A percentile compares a stretch with the other conserved stretches of the same genome.
Evolutionary conservation across 1,284 basidiomycete species (phyloP).

Genomic region (Austroboletus novae-zelandiae): DNA sequence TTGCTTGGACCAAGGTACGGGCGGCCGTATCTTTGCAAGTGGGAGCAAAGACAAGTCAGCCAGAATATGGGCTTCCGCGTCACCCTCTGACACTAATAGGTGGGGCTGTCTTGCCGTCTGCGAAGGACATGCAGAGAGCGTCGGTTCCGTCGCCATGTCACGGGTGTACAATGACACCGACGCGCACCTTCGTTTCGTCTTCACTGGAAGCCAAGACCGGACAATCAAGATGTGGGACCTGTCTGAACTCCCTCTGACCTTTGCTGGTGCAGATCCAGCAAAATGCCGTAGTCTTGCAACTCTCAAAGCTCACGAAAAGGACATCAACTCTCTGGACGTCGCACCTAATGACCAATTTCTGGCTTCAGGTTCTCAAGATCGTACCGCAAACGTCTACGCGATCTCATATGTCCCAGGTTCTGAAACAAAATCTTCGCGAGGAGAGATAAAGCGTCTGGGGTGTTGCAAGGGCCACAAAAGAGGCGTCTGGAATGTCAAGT

Average conservation of each 20-base stretch:
- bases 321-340: conserved; percentile 96
- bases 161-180: conserved; percentile 32
- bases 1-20: conserved; percentile 69
- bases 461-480: conserved; percentile 95
- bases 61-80: conserved; percentile 75
- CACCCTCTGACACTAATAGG: neutral
- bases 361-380: conserved; percentile 95
- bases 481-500: conserved; percentile 94
- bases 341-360: conserved; percentile 88
- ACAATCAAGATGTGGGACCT: conserved; percentile 99
- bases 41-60: conserved; percentile 93
- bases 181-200: conserved; percentile 61
- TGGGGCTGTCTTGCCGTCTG: conserved; percentile 87
- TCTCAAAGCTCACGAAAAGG: conserved; percentile 94
- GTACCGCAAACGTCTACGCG: conserved; percentile 88
- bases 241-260: conserved; percentile 41
- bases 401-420: conserved; percentile 57
- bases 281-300: conserved; percentile 84
- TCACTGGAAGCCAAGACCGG: conserved; percentile 94
- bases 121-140: conserved; percentile 92
- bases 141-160: conserved; percentile 88
- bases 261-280: conserved; percentile 30
- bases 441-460: conserved; percentile 77
- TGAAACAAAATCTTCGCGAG: conserved; percentile 46
- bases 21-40: conserved; percentile 77